Evolutionary conservation across 106 monocot species (phyloP).

Genomic region (Alisma plantagoaquatica): DNA sequence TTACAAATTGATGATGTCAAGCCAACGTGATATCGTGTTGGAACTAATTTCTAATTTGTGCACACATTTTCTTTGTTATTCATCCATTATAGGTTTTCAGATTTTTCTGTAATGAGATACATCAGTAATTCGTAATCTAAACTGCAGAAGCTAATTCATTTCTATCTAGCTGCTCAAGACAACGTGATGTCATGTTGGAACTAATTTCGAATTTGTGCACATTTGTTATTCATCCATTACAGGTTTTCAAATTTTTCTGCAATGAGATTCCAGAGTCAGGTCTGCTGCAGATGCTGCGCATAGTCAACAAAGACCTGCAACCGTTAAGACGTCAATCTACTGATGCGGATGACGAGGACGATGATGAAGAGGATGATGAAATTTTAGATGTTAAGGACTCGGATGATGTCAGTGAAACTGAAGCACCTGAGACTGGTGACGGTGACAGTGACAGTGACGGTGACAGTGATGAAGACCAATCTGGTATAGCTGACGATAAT

Average conservation of each 20-base stretch:
- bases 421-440: slow-evolving; percentile 18
- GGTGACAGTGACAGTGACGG: slow-evolving; percentile 18
- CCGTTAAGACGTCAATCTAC: slow-evolving; percentile 31
- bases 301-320: slow-evolving; percentile 88
- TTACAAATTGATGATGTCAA: too few relatives aligned
- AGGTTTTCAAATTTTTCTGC: slow-evolving; percentile 84
- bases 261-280: slow-evolving; percentile 63
- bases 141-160: too few relatives aligned
- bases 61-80: too few relatives aligned
- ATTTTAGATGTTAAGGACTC: slow-evolving; percentile 67
- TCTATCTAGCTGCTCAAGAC: too few relatives aligned
- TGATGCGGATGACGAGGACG: slow-evolving; percentile 27
- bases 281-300: slow-evolving; percentile 56
- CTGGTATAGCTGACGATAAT: background rate
- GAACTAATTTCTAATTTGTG: too few relatives aligned
- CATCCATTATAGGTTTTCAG: too few relatives aligned
- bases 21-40: too few relatives aligned
- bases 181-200: too few relatives aligned
- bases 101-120: too few relatives aligned
- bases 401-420: slow-evolving; percentile 43
- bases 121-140: too few relatives aligned
- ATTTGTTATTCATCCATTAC: too few relatives aligned
- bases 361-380: slow-evolving; percentile 74
- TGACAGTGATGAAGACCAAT: slow-evolving; percentile 19
- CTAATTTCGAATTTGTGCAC: too few relatives aligned